Percentiles rank a stretch among this genome's conserved stretches.
Evolutionary conservation across 1,139 yeast genomes (phyloP).

Genomic region (Pichia sp.): DNA sequence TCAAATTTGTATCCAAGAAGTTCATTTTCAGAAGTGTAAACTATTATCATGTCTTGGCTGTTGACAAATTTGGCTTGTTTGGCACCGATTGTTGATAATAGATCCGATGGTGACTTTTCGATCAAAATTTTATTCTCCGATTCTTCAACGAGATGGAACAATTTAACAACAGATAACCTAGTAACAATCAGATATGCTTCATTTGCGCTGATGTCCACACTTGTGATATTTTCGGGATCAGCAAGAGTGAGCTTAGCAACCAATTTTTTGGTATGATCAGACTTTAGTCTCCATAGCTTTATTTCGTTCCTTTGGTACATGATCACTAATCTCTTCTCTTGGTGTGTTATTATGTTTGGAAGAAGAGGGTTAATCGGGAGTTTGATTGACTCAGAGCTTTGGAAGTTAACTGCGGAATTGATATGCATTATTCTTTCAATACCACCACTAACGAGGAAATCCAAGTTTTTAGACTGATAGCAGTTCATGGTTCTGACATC

Average conservation of each 20-base stretch:
- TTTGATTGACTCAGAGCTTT: conserved; percentile 68
- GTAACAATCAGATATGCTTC: conserved; percentile 67
- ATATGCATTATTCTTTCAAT: conserved; percentile 77
- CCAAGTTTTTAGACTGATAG: conserved; percentile 62
- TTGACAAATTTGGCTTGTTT: conserved; percentile 41
- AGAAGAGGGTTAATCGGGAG: conserved; percentile 59
- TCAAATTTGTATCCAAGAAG: conserved; percentile 34
- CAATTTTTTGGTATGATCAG: conserved; percentile 33
- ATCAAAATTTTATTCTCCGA: conserved; percentile 38
- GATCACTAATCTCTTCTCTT: conserved; percentile 44
- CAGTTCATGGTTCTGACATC: conserved; percentile 79
- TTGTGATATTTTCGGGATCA: conserved; percentile 76
- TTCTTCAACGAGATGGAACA: conserved; percentile 49
- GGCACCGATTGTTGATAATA: conserved; percentile 48
- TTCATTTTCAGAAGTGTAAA: conserved; percentile 64
- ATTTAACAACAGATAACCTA: conserved; percentile 58
- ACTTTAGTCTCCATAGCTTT: conserved; percentile 64
- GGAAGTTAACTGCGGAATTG: conserved; percentile 60
- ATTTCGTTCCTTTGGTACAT: conserved; percentile 82
- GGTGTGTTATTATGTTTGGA: conserved; percentile 48
- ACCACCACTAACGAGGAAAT: conserved; percentile 79
- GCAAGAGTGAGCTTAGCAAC: conserved; percentile 60
- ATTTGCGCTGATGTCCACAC: conserved; percentile 60
- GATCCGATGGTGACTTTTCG: conserved; percentile 45
- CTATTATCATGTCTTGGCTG: conserved; percentile 35